Conservation (phyloP, 345 rosid species). For the Aquilaria sinensis region DNA sequence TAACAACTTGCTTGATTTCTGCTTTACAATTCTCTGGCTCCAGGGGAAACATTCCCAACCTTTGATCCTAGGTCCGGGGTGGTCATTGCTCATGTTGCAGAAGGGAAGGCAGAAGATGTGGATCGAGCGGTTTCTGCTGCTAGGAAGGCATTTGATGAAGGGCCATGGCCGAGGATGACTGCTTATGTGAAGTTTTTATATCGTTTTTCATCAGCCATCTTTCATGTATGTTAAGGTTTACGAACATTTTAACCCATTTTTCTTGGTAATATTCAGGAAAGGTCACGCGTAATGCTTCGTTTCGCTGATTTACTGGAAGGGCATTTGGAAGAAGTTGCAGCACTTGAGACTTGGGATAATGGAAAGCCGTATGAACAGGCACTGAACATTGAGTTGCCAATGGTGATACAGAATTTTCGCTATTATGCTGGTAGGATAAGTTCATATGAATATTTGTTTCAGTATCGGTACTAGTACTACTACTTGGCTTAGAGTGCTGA, state of each 20-base stretch:
- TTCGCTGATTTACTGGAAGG: slow-evolving; percentile 83
- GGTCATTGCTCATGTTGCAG: slow-evolving; percentile 45
- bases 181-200: slow-evolving; percentile 25
- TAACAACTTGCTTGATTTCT: background rate
- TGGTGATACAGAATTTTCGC: slow-evolving; percentile 47
- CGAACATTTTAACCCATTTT: background rate
- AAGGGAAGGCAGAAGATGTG: slow-evolving; percentile 48
- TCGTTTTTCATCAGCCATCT: background rate
- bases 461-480: background rate
- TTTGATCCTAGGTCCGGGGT: slow-evolving; percentile 45
- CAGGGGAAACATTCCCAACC: slow-evolving; percentile 47
- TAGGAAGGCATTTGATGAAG: slow-evolving; percentile 52
- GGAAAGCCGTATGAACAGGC: slow-evolving; percentile 82
- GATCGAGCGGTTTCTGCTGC: slow-evolving; percentile 47
- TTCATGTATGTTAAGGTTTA: background rate
- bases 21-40: background rate
- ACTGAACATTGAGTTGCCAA: slow-evolving; percentile 61
- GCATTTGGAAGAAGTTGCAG: slow-evolving; percentile 77
- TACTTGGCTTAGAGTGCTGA: background rate
- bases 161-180: slow-evolving; percentile 51
- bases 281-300: slow-evolving; percentile 52
- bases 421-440: slow-evolving; percentile 54
- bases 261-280: slow-evolving; percentile 42
- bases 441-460: background rate
- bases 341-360: slow-evolving; percentile 89